Evolutionary conservation across 192 early-diverging fungal species (phyloP).

Genomic region (Borealophlyctis nickersoniae): DNA sequence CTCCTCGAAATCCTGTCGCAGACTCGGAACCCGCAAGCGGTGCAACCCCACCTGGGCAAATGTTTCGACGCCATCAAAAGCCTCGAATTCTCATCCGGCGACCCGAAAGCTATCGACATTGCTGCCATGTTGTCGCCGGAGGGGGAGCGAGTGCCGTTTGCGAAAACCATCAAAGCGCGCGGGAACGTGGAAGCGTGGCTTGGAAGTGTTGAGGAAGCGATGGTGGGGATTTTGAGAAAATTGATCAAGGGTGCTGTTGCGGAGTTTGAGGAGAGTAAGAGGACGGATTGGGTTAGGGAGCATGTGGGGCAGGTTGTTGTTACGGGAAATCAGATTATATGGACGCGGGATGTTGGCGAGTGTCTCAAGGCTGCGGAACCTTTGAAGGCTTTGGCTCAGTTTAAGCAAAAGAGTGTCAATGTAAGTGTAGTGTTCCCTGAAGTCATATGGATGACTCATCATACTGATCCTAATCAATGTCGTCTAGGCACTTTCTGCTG

Average conservation of each 20-base stretch:
- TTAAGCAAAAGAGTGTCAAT: slow-evolving; percentile 45
- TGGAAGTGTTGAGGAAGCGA: slow-evolving; percentile 58
- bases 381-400: slow-evolving; percentile 25
- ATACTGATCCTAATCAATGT: not conserved
- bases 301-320: slow-evolving; percentile 58
- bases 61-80: slow-evolving; percentile 64
- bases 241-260: slow-evolving; percentile 52
- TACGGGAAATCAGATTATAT: slow-evolving; percentile 57
- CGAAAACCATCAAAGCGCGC: slow-evolving; percentile 61
- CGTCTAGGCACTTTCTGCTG: slow-evolving; percentile 40
- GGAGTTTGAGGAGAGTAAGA: slow-evolving; percentile 49
- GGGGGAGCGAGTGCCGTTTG: slow-evolving; percentile 53
- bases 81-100: slow-evolving; percentile 51
- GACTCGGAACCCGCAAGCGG: slow-evolving; percentile 61
- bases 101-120: slow-evolving; percentile 61
- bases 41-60: slow-evolving; percentile 60
- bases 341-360: slow-evolving; percentile 52
- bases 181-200: slow-evolving; percentile 66
- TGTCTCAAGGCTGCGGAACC: slow-evolving; percentile 45
- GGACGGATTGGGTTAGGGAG: slow-evolving; percentile 55
- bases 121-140: slow-evolving; percentile 56
- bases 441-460: slow-evolving; percentile 7
- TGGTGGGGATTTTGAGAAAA: slow-evolving; percentile 48
- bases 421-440: slow-evolving; percentile 15
- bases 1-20: slow-evolving; percentile 62